Conservation (phyloP, 345 rosid species). For the Triadica sebifera region DNA sequence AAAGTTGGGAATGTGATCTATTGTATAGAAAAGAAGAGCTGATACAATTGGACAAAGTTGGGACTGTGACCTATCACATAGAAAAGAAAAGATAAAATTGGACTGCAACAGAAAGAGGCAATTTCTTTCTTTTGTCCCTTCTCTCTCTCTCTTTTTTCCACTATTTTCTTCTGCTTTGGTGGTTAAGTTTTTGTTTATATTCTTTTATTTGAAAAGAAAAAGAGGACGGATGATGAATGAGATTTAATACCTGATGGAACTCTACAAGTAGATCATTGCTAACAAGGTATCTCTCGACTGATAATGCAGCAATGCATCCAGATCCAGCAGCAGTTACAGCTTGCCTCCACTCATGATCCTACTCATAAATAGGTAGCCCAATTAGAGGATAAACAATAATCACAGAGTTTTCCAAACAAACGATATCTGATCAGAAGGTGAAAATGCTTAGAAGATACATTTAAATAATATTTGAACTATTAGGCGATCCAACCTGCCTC, state of each 20-base stretch:
- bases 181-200: not conserved
- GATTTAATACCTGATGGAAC: slow-evolving; percentile 73
- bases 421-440: not conserved
- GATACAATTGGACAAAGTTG: no score
- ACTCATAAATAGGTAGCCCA: slow-evolving; percentile 11
- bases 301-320: slow-evolving; percentile 94
- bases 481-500: not conserved
- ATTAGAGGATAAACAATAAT: not conserved
- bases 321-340: slow-evolving; percentile 97
- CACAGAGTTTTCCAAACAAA: not conserved
- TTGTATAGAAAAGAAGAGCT: no score
- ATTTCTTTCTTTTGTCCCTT: no score
- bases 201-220: not conserved
- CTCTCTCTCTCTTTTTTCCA: not conserved
- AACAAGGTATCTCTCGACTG: slow-evolving; percentile 92
- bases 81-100: not conserved
- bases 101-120: not conserved
- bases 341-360: slow-evolving; percentile 99
- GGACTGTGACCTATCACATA: not conserved
- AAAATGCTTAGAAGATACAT: not conserved
- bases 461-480: not conserved
- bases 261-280: slow-evolving; percentile 79
- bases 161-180: not conserved
- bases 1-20: not conserved
- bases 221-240: not conserved